Evolutionary conservation across 306 rosid genomes (phyloP).

Genomic region (Canavalia gladiata): DNA sequence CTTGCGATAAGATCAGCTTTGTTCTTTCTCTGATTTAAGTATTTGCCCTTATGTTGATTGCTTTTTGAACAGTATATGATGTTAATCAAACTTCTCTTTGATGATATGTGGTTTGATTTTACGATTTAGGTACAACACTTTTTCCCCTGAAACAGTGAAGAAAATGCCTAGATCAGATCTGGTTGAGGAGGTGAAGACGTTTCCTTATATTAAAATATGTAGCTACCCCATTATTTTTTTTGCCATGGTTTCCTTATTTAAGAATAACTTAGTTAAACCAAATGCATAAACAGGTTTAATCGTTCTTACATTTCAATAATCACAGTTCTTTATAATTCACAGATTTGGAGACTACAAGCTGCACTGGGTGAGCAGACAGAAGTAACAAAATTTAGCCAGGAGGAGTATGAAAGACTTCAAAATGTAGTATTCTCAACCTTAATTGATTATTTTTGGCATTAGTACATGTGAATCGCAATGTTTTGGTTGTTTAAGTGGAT

Average conservation of each 20-base stretch:
- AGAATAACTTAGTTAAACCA: constrained; percentile 13
- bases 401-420: constrained; percentile 88
- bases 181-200: constrained; percentile 78
- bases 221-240: neutral
- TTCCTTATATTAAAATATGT: constrained; percentile 11
- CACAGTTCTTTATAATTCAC: constrained; percentile 34
- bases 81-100: constrained; percentile 31
- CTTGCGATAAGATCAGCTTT: constrained; percentile 29
- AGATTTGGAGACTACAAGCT: constrained; percentile 95
- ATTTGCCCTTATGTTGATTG: neutral
- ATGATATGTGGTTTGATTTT: constrained; percentile 38
- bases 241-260: constrained; percentile 11
- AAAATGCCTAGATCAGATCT: constrained; percentile 90
- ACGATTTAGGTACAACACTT: constrained; percentile 81
- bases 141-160: constrained; percentile 87
- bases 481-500: constrained; percentile 5
- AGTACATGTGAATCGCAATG: constrained; percentile 6
- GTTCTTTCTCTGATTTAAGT: neutral
- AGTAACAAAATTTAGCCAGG: constrained; percentile 77
- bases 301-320: constrained; percentile 33
- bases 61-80: constrained; percentile 18
- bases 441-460: constrained; percentile 28
- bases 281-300: neutral
- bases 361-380: constrained; percentile 90
- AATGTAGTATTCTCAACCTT: constrained; percentile 57